A percentile compares a stretch with the other conserved stretches of the same genome.
These are phyloP conservation scores for Lasiosphaeriaceae sp. DNA, from an alignment of 495 filamentous ascomycete species.

Conservation along the genomic window DNA sequence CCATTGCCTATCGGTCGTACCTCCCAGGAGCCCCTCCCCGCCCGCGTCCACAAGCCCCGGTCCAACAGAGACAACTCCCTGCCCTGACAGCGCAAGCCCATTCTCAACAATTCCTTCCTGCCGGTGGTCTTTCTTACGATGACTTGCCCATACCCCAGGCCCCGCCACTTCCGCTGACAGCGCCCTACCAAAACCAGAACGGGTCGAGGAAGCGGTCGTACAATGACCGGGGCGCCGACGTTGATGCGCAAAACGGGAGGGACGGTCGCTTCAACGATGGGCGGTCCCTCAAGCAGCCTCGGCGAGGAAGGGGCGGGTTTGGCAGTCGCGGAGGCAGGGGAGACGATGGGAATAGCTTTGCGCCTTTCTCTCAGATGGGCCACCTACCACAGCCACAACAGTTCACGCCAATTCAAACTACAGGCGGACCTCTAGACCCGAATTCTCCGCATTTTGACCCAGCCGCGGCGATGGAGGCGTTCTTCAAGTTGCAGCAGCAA, in stretches of 20 bases:
- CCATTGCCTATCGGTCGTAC: slow-evolving; percentile 62
- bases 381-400: background rate
- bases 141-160: slow-evolving; percentile 13
- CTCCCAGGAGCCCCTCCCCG: slow-evolving; percentile 50
- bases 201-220: slow-evolving; percentile 27
- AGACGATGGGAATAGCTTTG: slow-evolving; percentile 27
- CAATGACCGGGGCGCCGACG: slow-evolving; percentile 32
- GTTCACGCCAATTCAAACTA: background rate
- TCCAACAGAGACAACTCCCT: slow-evolving; percentile 8
- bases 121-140: slow-evolving; percentile 22
- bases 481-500: slow-evolving; percentile 30
- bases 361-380: background rate
- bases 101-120: slow-evolving; percentile 19
- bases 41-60: slow-evolving; percentile 24
- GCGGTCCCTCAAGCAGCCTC: slow-evolving; percentile 67
- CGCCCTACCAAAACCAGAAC: slow-evolving; percentile 3
- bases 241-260: slow-evolving; percentile 12
- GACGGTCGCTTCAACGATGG: slow-evolving; percentile 29
- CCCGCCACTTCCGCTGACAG: background rate
- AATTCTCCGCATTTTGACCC: slow-evolving; percentile 14
- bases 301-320: slow-evolving; percentile 57
- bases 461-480: slow-evolving; percentile 65
- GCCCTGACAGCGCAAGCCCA: no score
- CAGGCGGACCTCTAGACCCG: slow-evolving; percentile 38
- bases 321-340: slow-evolving; percentile 50